These are phyloP conservation scores for Astrephomene gubernaculifera DNA, from an alignment of 139 green algal genomes.

Conservation along the genomic window DNA sequence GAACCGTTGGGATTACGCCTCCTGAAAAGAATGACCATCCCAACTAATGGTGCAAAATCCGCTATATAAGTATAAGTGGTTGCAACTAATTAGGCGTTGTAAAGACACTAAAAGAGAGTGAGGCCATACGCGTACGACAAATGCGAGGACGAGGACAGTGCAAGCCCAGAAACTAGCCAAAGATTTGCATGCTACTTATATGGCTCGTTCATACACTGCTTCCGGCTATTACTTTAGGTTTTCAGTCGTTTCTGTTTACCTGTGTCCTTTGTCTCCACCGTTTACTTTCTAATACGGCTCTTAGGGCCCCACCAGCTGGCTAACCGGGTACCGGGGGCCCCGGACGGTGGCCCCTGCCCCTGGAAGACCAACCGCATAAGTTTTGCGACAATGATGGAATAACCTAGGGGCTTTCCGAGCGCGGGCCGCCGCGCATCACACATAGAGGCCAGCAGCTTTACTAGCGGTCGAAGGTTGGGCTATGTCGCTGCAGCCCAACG, in stretches of 20 bases:
- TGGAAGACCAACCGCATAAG: neutral
- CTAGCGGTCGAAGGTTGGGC: conserved; percentile 5
- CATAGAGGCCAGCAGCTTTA: too few species aligned
- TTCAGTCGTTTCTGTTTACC: too few species aligned
- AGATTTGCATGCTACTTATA: neutral
- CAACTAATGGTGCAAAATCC: too few species aligned
- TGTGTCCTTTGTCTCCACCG: too few species aligned
- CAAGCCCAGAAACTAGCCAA: too few species aligned
- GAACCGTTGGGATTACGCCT: too few species aligned
- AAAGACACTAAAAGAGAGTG: too few species aligned
- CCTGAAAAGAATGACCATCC: too few species aligned
- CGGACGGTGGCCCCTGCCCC: neutral
- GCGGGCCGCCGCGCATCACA: neutral
- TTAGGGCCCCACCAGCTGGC: neutral
- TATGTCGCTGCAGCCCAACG: conserved; percentile 38
- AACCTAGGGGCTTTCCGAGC: neutral
- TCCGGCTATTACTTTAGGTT: neutral
- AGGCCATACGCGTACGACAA: too few species aligned
- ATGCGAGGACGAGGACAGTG: too few species aligned
- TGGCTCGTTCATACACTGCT: neutral
- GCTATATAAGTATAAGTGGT: too few species aligned
- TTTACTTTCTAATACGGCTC: neutral
- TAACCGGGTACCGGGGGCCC: conserved; percentile 9
- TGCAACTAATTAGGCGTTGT: too few species aligned
- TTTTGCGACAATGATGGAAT: neutral